A percentile compares a stretch with the other conserved stretches of the same genome.
These are phyloP conservation scores for Leucosporidium scottii DNA, from an alignment of 768 basidiomycete species.

Conservation along the genomic window DNA sequence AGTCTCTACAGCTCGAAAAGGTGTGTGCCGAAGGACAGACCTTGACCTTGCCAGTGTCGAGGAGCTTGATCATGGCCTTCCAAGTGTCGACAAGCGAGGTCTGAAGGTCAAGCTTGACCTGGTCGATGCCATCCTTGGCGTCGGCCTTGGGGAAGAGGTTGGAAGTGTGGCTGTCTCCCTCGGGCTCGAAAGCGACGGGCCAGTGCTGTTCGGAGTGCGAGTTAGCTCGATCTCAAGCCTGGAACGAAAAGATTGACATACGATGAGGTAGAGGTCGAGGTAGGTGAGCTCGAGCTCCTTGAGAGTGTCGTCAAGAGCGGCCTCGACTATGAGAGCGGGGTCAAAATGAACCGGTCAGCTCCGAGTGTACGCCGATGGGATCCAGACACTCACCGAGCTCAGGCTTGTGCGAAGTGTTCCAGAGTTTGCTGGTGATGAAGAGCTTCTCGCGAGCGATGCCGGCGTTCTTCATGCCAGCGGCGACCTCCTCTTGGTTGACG, in stretches of 20 bases:
- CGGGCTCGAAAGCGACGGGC: slow-evolving; percentile 58
- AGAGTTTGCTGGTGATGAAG: slow-evolving; percentile 65
- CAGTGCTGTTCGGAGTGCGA: slow-evolving; percentile 58
- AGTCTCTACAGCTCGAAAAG: background rate
- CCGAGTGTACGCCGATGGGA: background rate
- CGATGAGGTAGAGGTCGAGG: slow-evolving; percentile 70
- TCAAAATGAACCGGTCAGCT: background rate
- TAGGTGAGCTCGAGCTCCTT: slow-evolving; percentile 64
- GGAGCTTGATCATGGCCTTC: slow-evolving; percentile 68
- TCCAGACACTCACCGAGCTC: slow-evolving; percentile 38
- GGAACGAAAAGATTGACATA: background rate
- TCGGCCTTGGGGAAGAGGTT: slow-evolving; percentile 53
- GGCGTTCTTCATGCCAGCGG: slow-evolving; percentile 52
- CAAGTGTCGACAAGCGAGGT: slow-evolving; percentile 69
- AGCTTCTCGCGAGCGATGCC: slow-evolving; percentile 74
- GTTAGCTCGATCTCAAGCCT: background rate
- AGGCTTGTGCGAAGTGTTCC: slow-evolving; percentile 68
- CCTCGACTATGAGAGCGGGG: slow-evolving; percentile 49
- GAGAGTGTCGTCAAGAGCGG: slow-evolving; percentile 68
- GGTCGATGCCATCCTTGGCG: slow-evolving; percentile 39
- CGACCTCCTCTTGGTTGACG: slow-evolving; percentile 63
- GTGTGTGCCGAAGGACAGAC: background rate
- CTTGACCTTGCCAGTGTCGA: slow-evolving; percentile 58
- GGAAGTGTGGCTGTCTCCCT: slow-evolving; percentile 45
- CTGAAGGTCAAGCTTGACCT: slow-evolving; percentile 54